Evolutionary conservation across 352 stramenopile genomes (phyloP).

Genomic region (Phytophthora hibernalis): DNA sequence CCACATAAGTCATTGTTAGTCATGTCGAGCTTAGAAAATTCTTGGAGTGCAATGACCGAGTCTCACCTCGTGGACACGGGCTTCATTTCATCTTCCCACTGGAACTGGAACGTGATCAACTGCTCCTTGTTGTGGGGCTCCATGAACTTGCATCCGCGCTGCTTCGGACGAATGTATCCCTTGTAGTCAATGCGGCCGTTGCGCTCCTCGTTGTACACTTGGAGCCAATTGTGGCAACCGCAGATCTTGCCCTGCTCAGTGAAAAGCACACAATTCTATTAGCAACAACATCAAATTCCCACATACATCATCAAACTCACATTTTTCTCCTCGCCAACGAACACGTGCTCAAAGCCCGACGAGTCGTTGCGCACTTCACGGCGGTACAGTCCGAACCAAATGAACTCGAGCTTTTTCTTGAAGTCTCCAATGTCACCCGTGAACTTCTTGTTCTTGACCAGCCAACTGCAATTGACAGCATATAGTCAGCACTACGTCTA

Average conservation of each 20-base stretch:
- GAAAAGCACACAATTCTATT: neutral
- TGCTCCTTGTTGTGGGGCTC: constrained; percentile 90
- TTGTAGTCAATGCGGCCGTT: constrained; percentile 93
- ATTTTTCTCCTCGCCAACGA: constrained; percentile 96
- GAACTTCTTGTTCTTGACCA: constrained; percentile 90
- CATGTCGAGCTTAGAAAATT: neutral
- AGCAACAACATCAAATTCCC: neutral
- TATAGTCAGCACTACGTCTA: neutral
- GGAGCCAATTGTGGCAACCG: constrained; percentile 98
- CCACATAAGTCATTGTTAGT: neutral
- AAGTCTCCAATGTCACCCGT: constrained; percentile 73
- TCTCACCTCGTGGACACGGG: constrained; percentile 88
- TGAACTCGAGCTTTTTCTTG: constrained; percentile 93
- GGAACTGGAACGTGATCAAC: constrained; percentile 95
- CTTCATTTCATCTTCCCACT: constrained; percentile 90
- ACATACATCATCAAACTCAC: constrained; percentile 37
- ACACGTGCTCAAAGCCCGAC: constrained; percentile 97
- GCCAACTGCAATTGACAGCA: constrained; percentile 51
- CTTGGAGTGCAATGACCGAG: neutral
- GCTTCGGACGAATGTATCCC: constrained; percentile 93
- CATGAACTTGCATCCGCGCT: constrained; percentile 71
- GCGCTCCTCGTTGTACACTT: constrained; percentile 96
- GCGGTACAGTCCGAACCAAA: constrained; percentile 96
- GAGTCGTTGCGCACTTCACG: constrained; percentile 90
- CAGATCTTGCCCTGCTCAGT: constrained; percentile 81